Evolutionary conservation across 352 stramenopile species (phyloP), one percentile per base, ranked within the genome.

Genomic region (Plasmopara viticola): DNA sequence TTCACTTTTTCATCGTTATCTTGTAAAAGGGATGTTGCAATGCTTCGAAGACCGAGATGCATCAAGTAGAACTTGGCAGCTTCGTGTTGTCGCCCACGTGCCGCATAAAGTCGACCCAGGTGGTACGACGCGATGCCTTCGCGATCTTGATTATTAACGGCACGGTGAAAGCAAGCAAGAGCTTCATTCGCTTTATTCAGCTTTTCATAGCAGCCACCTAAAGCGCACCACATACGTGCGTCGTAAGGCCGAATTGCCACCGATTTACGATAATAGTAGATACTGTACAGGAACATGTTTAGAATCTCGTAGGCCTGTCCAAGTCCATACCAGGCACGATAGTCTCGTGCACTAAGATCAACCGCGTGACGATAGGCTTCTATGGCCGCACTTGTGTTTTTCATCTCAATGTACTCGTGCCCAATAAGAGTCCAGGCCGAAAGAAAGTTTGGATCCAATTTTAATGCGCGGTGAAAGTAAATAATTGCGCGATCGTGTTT

Each of bases 211-310:
- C 81, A 91, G 6, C 74, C 73, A 35, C 91, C 96, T 20, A 99
- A 74, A 14, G 95, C 96, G 54, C 86, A 96, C 96, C 96, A 99
- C 95, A 98, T 98, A n/a, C 96, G 82, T 34, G 94, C 89, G 74
- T 99, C 95, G 56, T 97, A 97, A 8, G 96, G 95, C 2, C 95
- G 88, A n/a, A 99, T 84, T 14, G 84, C 74, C 7, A 95, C 89
- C 7, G 95, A 95, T 68, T 98, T 98, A 47, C 94, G 82, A 70
- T 98, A 99, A 74, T 99, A 99, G 78, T 98, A 97, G n/a, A 98
- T 83, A 40, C 95, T 97, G 72, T 98, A 98, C 48, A 98, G 78
- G 51, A 94, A 90, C 94, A 99, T 98, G 63, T 98, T 96, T 45
- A 99, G 76, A 44, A 99, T 97, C 78, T 99, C 96, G 72, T 99